Base-by-base conservation (phyloP, 192 early-diverging fungal genomes). In the Rhizoclosmatium globosum region DNA sequence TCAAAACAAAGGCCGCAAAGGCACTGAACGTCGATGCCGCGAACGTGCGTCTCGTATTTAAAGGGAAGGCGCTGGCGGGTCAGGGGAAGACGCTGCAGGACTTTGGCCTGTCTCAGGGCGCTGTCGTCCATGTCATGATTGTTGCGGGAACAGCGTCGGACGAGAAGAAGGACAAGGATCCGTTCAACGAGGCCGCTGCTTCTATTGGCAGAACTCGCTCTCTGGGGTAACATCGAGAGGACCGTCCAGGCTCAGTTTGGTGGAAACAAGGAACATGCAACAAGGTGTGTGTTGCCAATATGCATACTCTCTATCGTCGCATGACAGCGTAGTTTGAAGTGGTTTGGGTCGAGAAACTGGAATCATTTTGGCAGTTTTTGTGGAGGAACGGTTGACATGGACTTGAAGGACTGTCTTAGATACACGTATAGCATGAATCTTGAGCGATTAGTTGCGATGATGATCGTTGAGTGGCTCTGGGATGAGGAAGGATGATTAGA, bases 11-110 rank as follows among this genome's bases (percentile, higher is more conserved):
- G 66, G 66, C 44, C 42, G 66, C 66, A 7, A 68, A 19, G 31
- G 66, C 66, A 43, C 44, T 44, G 39, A 43, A 23, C 66, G 44
- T 68, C 4, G 13, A 39, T 4, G 45, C 19, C 7, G 45, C 7
- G 41, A 6, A 17, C 38, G 15, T 74, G n/a, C 72, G 72, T n/a
- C 61, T 74, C 42, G 72, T 74, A 9, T 74, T 43, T 58, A 74
- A 74, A n/a, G 72, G 72, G 7, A 60, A 64, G 23, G 56, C 72
- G 53, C 38, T 74, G 11, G 19, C 72, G 0, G 72, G 44, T 58
- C 23, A 9, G 4, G 56, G 44, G 11, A 74, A 74, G 59, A 74
- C 72, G 42, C 58, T 74, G 17, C 11, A 7, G 6, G 72, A 74
- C 72, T 74, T 15, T 45, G 56, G 31, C 41, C 9, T 74, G 38